Evolutionary conservation across 768 basidiomycete species (phyloP).

Genomic region (Gloeopeniophorella convolvens): DNA sequence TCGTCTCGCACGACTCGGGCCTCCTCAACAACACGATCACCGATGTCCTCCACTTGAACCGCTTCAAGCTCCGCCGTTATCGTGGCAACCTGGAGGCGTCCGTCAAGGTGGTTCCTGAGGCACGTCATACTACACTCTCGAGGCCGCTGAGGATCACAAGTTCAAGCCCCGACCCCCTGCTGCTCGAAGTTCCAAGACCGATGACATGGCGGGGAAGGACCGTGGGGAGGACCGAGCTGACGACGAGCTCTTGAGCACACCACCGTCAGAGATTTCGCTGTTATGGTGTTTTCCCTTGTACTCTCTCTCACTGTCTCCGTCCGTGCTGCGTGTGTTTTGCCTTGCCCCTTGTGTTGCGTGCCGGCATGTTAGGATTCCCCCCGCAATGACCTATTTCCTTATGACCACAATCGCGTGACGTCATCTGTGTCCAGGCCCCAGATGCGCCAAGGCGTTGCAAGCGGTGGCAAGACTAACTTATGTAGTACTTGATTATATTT

Average conservation of each 20-base stretch:
- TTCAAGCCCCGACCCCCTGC: slow-evolving; percentile 98
- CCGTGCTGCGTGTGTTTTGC: slow-evolving; percentile 18
- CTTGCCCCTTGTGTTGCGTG: slow-evolving; percentile 7
- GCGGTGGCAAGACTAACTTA: too few species aligned
- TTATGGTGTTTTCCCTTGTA: background rate
- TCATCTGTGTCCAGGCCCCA: too few species aligned
- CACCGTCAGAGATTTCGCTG: background rate
- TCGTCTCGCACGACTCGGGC: slow-evolving; percentile 95
- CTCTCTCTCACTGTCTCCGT: too few species aligned
- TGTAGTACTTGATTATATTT: too few species aligned
- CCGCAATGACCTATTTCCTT: slow-evolving; percentile 4
- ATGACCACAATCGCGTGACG: too few species aligned
- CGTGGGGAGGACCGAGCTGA: slow-evolving; percentile 68
- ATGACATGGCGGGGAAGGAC: slow-evolving; percentile 87
- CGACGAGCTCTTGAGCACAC: slow-evolving; percentile 36
- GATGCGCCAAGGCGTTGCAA: too few species aligned
- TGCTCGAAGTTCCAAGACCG: slow-evolving; percentile 98
- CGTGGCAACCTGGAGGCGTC: slow-evolving; percentile 93
- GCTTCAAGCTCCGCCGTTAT: slow-evolving; percentile 96
- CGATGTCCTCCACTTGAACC: slow-evolving; percentile 94
- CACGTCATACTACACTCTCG: slow-evolving; percentile 95
- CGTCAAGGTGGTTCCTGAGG: slow-evolving; percentile 92
- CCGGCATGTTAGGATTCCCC: slow-evolving; percentile 9
- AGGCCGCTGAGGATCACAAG: slow-evolving; percentile 94
- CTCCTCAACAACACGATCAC: slow-evolving; percentile 99